phyloP scores from a whole-genome alignment of 2,329 filamentous ascomycete species.

The Dactylella cylindrospora region DNA sequence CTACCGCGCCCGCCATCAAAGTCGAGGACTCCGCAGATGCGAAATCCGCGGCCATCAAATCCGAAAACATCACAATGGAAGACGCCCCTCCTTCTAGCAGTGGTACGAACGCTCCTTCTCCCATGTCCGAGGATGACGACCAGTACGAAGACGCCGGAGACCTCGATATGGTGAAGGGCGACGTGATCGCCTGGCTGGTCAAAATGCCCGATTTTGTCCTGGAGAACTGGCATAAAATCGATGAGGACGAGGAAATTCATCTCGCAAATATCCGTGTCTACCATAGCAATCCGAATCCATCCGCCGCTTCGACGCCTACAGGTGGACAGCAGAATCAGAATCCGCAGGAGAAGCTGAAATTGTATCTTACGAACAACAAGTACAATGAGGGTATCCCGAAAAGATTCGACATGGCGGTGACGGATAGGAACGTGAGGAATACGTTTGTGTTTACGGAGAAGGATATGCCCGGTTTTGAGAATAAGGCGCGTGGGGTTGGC shows the following conservation, averaged over 20 bases:
- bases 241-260: slow-evolving; percentile 78
- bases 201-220: slow-evolving; percentile 78
- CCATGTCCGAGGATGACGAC: slow-evolving; percentile 61
- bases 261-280: slow-evolving; percentile 71
- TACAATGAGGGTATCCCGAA: slow-evolving; percentile 77
- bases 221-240: slow-evolving; percentile 73
- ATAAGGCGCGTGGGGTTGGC: slow-evolving; percentile 50
- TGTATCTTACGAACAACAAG: slow-evolving; percentile 46
- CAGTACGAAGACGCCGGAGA: slow-evolving; percentile 70
- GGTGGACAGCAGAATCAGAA: slow-evolving; percentile 15
- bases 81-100: slow-evolving; percentile 14
- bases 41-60: slow-evolving; percentile 31
- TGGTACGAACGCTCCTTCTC: background rate
- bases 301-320: background rate
- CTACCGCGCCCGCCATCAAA: slow-evolving; percentile 35
- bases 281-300: slow-evolving; percentile 4
- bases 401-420: slow-evolving; percentile 79
- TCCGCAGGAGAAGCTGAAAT: slow-evolving; percentile 45
- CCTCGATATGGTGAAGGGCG: slow-evolving; percentile 60
- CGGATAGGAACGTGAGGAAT: slow-evolving; percentile 69
- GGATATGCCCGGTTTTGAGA: slow-evolving; percentile 75
- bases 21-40: slow-evolving; percentile 28
- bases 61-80: slow-evolving; percentile 40
- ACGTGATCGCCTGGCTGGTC: slow-evolving; percentile 64
- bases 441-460: slow-evolving; percentile 93